Base-by-base conservation (phyloP, 2,329 filamentous ascomycete genomes). In the Didymella lethalis region DNA sequence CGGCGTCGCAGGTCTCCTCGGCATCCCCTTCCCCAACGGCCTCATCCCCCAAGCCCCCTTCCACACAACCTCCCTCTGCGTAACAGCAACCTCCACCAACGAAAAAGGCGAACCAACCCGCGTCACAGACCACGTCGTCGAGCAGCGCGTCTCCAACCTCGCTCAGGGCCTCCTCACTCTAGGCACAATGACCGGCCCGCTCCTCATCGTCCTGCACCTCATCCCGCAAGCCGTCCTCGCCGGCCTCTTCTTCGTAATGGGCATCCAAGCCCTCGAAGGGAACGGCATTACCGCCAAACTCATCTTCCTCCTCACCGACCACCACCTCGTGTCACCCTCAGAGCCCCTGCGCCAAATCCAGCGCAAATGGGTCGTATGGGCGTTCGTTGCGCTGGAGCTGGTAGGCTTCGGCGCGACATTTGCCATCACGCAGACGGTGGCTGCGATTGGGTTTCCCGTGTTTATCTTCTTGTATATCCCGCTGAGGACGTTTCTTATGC, bases 41-140 rank as follows among this genome's bases (percentile, higher is more conserved):
- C 77, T 87, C 0, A 83, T 85, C n/a, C 84, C 84, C 0, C 84
- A 86, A 76, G 85, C 85, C 6, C 85, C 84, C 0, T 84, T 86
- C 18, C 85, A 87, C 67, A 87, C 85, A 2, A 84, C 84, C 62
- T 82, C 81, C 0, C 76, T 85, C 14, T 78, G 76, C 60, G 64
- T 83, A 55, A 77, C 75, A 0, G 71, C 69, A 47, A 77, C 77
- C 16, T 72, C 80, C 16, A 67, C 70, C 31, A 70, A 79, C 41
- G 69, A 79, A 77, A 64, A 83, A 81, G 59, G 77, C 76, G 61
- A 78, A 73, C 74, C 79, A 0, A 67, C 63, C 10, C 75, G 82
- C 50, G 69, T 76, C 14, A 80, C 82, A 5, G 78, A 78, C 32
- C 75, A 77, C 18, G 84, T 86, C 1, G 82, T 84, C 20, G 38